These are phyloP conservation scores for Phytopythium oedochilum DNA, from an alignment of 352 stramenopile genomes.

Conservation along the genomic window DNA sequence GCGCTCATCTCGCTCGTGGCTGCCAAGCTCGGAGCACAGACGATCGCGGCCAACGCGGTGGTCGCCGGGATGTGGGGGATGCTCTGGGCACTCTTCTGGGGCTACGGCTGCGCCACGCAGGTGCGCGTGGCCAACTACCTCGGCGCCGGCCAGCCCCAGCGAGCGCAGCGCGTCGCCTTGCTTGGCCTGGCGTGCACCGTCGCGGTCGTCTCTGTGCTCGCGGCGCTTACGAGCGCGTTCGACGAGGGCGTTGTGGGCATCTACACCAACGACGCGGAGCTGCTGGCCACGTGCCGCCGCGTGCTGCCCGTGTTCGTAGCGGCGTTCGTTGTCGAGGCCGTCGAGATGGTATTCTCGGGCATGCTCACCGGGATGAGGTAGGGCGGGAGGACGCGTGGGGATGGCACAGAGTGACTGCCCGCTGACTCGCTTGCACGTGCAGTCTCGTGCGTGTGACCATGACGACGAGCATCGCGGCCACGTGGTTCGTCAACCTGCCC, in stretches of 20 bases:
- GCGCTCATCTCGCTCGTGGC: slow-evolving; percentile 64
- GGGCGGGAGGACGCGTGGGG: not conserved
- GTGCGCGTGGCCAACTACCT: slow-evolving; percentile 77
- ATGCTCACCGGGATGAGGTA: slow-evolving; percentile 71
- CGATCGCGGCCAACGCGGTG: slow-evolving; percentile 67
- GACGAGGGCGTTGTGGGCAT: slow-evolving; percentile 44
- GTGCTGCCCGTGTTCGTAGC: slow-evolving; percentile 60
- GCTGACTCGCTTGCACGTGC: not conserved
- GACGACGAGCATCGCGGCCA: slow-evolving; percentile 53
- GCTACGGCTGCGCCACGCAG: slow-evolving; percentile 74
- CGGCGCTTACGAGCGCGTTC: slow-evolving; percentile 36
- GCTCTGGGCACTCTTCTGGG: slow-evolving; percentile 77
- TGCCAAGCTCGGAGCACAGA: slow-evolving; percentile 44
- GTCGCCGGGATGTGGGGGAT: slow-evolving; percentile 63
- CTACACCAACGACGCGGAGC: slow-evolving; percentile 50
- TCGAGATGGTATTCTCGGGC: slow-evolving; percentile 53
- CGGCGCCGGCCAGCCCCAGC: slow-evolving; percentile 41
- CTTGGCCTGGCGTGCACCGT: slow-evolving; percentile 56
- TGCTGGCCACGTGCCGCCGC: slow-evolving; percentile 37
- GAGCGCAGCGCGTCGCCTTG: slow-evolving; percentile 41
- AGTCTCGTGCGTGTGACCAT: slow-evolving; percentile 64
- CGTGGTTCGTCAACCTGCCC: slow-evolving; percentile 64
- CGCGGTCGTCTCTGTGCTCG: slow-evolving; percentile 40
- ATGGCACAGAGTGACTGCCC: not conserved
- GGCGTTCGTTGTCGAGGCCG: slow-evolving; percentile 54